These are phyloP conservation scores for Neurospora sp. DNA, from an alignment of 495 filamentous ascomycete species.

Conservation along the genomic window DNA sequence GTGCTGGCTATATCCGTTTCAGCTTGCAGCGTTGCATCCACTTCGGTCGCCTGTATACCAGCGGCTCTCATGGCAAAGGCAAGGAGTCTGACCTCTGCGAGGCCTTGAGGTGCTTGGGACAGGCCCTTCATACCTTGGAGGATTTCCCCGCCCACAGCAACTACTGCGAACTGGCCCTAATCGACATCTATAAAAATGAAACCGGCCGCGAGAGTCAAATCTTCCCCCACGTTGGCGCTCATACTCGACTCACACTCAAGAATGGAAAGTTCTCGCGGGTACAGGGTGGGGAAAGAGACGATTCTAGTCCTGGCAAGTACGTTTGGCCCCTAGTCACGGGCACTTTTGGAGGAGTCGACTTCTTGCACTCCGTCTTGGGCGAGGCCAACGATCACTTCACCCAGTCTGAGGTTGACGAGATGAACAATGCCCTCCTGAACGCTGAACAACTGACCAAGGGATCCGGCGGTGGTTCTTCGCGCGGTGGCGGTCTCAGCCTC, in stretches of 20 bases:
- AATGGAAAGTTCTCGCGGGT: neutral
- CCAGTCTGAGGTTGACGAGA: conserved; percentile 85
- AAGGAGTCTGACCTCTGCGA: conserved; percentile 83
- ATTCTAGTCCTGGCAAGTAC: conserved; percentile 40
- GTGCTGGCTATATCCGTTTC: conserved; percentile 77
- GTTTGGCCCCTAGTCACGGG: conserved; percentile 82
- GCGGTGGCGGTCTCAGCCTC: conserved; percentile 15
- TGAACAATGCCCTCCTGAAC: conserved; percentile 62
- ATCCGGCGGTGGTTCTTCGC: conserved; percentile 1
- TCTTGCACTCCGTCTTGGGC: conserved; percentile 91
- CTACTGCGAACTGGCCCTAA: conserved; percentile 78
- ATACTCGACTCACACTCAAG: conserved; percentile 56
- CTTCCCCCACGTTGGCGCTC: conserved; percentile 75
- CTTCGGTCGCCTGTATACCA: conserved; percentile 76
- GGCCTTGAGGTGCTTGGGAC: conserved; percentile 75
- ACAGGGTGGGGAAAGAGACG: conserved; percentile 9
- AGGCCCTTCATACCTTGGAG: conserved; percentile 87
- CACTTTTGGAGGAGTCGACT: conserved; percentile 86
- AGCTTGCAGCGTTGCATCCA: conserved; percentile 80
- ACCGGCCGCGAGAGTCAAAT: conserved; percentile 56
- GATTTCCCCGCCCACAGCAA: conserved; percentile 96
- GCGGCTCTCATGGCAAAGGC: conserved; percentile 52
- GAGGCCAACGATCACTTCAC: conserved; percentile 95
- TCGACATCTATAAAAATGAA: conserved; percentile 46
- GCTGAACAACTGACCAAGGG: conserved; percentile 29